A percentile compares a stretch with the other conserved stretches of the same genome.
Evolutionary conservation across 176 grass and related monocot genomes (phyloP).

Genomic region (Eragrostis curvula): DNA sequence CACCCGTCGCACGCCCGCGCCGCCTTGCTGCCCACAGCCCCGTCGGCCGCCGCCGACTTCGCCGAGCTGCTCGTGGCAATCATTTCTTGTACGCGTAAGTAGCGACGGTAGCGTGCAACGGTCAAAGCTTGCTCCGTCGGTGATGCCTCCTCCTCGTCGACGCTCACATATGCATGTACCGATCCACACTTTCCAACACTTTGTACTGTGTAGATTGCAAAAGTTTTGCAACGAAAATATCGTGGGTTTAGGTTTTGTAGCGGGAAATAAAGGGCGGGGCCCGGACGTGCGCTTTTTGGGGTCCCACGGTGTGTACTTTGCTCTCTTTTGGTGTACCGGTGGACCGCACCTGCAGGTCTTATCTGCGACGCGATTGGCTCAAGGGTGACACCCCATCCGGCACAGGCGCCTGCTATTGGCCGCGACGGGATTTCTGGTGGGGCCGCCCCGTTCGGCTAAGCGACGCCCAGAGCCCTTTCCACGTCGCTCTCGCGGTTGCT

Average conservation of each 20-base stretch:
- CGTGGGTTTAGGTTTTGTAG: slow-evolving; percentile 33
- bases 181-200: background rate
- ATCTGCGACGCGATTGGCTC: slow-evolving; percentile 59
- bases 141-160: background rate
- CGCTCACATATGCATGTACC: background rate
- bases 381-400: slow-evolving; percentile 27
- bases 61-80: slow-evolving; percentile 53
- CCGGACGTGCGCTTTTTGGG: background rate
- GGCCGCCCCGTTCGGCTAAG: background rate
- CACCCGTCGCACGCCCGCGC: slow-evolving; percentile 86
- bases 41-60: slow-evolving; percentile 40
- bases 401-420: slow-evolving; percentile 45
- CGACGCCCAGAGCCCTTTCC: slow-evolving; percentile 16
- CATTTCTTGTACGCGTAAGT: background rate
- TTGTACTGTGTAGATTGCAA: background rate
- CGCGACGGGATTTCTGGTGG: slow-evolving; percentile 51
- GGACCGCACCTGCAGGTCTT: slow-evolving; percentile 33
- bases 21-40: slow-evolving; percentile 59
- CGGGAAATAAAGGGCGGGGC: background rate
- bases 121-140: slow-evolving; percentile 16
- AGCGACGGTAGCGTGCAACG: background rate
- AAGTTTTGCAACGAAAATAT: slow-evolving; percentile 41
- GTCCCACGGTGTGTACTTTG: slow-evolving; percentile 24
- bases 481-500: slow-evolving; percentile 15
- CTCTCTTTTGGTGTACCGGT: slow-evolving; percentile 40